Evolutionary conservation across 2,329 filamentous ascomycete species (phyloP).

Genomic region (Sarocladiaceae sp.): DNA sequence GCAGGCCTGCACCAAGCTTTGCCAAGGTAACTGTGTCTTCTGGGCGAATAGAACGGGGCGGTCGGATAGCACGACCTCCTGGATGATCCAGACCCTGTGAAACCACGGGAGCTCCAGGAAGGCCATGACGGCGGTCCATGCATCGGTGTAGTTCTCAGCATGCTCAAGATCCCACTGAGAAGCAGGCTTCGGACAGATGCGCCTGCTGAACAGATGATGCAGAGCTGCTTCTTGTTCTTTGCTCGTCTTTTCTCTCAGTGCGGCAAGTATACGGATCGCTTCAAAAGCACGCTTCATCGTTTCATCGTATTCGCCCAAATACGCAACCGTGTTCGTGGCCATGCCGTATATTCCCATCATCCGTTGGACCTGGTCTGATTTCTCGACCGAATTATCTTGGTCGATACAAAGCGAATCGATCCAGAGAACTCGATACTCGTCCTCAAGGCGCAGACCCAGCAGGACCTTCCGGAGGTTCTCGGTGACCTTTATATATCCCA

Average conservation of each 20-base stretch:
- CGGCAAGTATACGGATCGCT: too few species aligned
- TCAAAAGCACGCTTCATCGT: background rate
- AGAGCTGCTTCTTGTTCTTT: too few species aligned
- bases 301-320: constrained; percentile 11
- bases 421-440: constrained; percentile 12
- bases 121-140: background rate
- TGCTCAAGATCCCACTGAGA: too few species aligned
- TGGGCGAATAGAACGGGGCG: background rate
- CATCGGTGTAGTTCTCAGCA: too few species aligned
- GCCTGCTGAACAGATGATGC: too few species aligned
- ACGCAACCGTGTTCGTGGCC: constrained; percentile 11
- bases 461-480: background rate
- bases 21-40: background rate
- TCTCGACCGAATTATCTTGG: constrained; percentile 13
- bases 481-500: background rate
- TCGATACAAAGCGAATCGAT: constrained; percentile 18
- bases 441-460: background rate
- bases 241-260: too few species aligned
- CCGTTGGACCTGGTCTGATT: constrained; percentile 11
- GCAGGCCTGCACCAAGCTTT: background rate
- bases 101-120: constrained; percentile 11
- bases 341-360: constrained; percentile 14
- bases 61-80: constrained; percentile 9
- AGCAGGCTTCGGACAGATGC: too few species aligned
- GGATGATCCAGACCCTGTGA: constrained; percentile 10